Evolutionary conservation across 768 basidiomycete species (phyloP).

Genomic region (Russula sp.): DNA sequence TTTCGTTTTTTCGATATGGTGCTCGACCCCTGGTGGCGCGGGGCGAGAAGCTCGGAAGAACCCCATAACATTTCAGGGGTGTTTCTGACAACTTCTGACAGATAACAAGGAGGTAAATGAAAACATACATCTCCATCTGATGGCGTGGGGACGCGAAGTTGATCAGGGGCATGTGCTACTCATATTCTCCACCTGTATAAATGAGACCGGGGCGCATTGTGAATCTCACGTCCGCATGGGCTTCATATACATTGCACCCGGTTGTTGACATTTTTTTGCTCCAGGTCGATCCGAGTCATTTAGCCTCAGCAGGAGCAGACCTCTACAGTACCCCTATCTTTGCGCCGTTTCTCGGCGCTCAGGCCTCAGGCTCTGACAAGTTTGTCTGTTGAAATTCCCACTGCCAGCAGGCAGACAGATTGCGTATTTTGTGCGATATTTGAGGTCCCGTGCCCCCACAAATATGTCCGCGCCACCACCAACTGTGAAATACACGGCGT

Average conservation of each 20-base stretch:
- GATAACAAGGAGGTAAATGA: not conserved
- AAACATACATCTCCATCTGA: not conserved
- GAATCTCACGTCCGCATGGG: not conserved
- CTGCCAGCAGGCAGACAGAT: no score
- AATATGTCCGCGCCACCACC: not conserved
- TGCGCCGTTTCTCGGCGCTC: not conserved
- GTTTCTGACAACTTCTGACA: not conserved
- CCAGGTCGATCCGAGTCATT: not conserved
- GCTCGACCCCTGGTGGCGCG: conserved; percentile 10
- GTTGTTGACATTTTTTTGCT: not conserved
- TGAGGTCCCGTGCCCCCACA: not conserved
- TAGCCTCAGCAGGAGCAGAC: not conserved
- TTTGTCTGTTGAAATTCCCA: not conserved
- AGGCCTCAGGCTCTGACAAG: not conserved
- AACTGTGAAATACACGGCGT: not conserved
- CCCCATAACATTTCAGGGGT: not conserved
- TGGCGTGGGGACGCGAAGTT: no score
- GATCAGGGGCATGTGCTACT: not conserved
- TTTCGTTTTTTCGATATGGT: not conserved
- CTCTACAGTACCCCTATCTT: not conserved
- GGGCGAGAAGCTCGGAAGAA: not conserved
- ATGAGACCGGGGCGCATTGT: not conserved
- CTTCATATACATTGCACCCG: not conserved
- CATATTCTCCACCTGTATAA: not conserved
- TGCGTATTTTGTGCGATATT: not conserved